Conservation (phyloP, 2,329 filamentous ascomycete species). For the Monilinia fructigena region DNA sequence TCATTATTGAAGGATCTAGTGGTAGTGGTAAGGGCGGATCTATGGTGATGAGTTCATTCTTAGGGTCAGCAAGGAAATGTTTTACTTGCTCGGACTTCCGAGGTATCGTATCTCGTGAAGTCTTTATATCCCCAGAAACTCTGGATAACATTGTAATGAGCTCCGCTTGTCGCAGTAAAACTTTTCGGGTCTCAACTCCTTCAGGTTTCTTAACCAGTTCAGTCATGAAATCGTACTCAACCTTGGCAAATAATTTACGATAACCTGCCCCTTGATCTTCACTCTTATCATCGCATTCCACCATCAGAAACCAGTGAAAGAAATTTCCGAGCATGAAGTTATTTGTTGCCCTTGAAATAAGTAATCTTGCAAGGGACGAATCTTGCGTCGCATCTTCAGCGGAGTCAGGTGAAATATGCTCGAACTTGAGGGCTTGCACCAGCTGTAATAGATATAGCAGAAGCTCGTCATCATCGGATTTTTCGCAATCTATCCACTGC, state of each 20-base stretch:
- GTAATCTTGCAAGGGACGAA: slow-evolving; percentile 83
- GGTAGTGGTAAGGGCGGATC: slow-evolving; percentile 86
- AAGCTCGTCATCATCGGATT: slow-evolving; percentile 89
- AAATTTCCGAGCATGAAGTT: slow-evolving; percentile 94
- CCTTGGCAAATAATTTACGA: slow-evolving; percentile 83
- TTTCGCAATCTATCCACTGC: slow-evolving; percentile 90
- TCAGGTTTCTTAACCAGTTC: slow-evolving; percentile 71
- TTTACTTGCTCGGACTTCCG: slow-evolving; percentile 84
- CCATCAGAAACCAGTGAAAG: slow-evolving; percentile 97
- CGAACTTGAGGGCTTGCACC: slow-evolving; percentile 93
- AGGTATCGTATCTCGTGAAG: slow-evolving; percentile 67
- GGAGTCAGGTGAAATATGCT: slow-evolving; percentile 66
- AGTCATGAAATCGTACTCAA: slow-evolving; percentile 94
- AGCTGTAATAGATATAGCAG: slow-evolving; percentile 89
- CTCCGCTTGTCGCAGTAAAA: slow-evolving; percentile 82
- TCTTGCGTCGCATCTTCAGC: slow-evolving; percentile 65
- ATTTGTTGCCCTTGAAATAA: slow-evolving; percentile 81
- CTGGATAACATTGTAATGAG: slow-evolving; percentile 83
- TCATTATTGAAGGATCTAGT: slow-evolving; percentile 77
- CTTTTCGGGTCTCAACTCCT: slow-evolving; percentile 71
- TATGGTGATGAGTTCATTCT: slow-evolving; percentile 81
- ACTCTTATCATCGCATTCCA: slow-evolving; percentile 79
- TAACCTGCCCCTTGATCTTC: slow-evolving; percentile 72
- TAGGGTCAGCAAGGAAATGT: slow-evolving; percentile 79
- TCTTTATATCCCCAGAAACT: slow-evolving; percentile 84